Conservation (phyloP, 768 basidiomycete species). For the Tylopilus sp. region DNA sequence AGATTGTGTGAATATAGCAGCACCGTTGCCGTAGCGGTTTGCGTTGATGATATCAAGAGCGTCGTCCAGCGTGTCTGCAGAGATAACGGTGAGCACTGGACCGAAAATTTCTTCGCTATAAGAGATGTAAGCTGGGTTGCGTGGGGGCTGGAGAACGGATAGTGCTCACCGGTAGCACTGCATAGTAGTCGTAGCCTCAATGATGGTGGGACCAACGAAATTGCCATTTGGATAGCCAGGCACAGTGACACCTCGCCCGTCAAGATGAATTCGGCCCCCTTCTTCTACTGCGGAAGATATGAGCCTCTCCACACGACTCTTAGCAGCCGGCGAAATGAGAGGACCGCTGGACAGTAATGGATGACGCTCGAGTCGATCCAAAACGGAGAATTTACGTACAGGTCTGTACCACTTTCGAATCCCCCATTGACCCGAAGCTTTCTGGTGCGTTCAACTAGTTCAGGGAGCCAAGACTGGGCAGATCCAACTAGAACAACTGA, state of each 20-base stretch:
- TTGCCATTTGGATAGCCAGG: constrained; percentile 82
- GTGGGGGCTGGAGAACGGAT: neutral
- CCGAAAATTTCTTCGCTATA: constrained; percentile 92
- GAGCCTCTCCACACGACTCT: constrained; percentile 68
- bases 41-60: constrained; percentile 86
- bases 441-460: constrained; percentile 77
- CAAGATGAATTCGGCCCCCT: constrained; percentile 83
- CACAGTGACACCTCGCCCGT: constrained; percentile 72
- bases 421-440: constrained; percentile 84
- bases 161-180: constrained; percentile 73
- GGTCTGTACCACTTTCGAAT: constrained; percentile 81
- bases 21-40: constrained; percentile 91
- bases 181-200: constrained; percentile 83
- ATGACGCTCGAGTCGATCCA: neutral
- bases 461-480: constrained; percentile 77
- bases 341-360: constrained; percentile 50
- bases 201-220: constrained; percentile 90
- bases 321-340: constrained; percentile 79
- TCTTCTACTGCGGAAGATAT: constrained; percentile 73
- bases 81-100: constrained; percentile 77
- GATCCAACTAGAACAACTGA: constrained; percentile 80
- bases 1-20: constrained; percentile 94
- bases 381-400: constrained; percentile 42
- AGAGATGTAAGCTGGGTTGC: neutral
- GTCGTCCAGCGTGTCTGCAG: constrained; percentile 83